Percentiles rank a stretch among this genome's conserved stretches.
These are phyloP conservation scores for Kwoniella shandongensis DNA, from an alignment of 768 basidiomycete genomes.

Conservation along the genomic window DNA sequence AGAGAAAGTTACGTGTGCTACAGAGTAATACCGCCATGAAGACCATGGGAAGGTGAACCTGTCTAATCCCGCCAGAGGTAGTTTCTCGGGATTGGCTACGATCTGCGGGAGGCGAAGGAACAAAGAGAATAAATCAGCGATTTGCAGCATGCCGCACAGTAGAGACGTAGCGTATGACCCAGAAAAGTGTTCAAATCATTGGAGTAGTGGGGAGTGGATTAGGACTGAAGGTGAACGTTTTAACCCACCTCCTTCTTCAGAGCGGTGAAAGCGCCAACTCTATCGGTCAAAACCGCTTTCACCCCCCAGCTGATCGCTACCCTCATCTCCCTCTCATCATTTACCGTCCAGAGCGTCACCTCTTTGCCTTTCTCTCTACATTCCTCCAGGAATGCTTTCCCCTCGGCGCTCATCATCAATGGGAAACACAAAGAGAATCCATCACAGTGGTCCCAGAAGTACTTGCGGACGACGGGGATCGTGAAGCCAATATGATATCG, in stretches of 20 bases:
- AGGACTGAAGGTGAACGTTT: too few species aligned
- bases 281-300: conserved; percentile 52
- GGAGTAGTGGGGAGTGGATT: too few species aligned
- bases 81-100: conserved; percentile 33
- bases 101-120: conserved; percentile 25
- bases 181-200: too few species aligned
- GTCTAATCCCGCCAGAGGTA: conserved; percentile 25
- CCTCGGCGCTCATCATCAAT: conserved; percentile 44
- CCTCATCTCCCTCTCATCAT: conserved; percentile 51
- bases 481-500: conserved; percentile 54
- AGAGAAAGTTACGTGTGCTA: conserved; percentile 45
- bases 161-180: too few species aligned
- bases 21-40: conserved; percentile 48
- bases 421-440: conserved; percentile 53
- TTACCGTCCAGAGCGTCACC: conserved; percentile 54
- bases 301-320: conserved; percentile 50
- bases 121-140: neutral
- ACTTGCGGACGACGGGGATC: conserved; percentile 43
- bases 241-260: conserved; percentile 44
- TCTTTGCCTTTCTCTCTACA: conserved; percentile 50
- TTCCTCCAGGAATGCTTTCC: conserved; percentile 50
- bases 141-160: too few species aligned
- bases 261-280: conserved; percentile 39
- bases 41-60: conserved; percentile 47
- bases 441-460: conserved; percentile 51